Conservation (phyloP, 345 rosid species). For the Streptanthus diversifolius region DNA sequence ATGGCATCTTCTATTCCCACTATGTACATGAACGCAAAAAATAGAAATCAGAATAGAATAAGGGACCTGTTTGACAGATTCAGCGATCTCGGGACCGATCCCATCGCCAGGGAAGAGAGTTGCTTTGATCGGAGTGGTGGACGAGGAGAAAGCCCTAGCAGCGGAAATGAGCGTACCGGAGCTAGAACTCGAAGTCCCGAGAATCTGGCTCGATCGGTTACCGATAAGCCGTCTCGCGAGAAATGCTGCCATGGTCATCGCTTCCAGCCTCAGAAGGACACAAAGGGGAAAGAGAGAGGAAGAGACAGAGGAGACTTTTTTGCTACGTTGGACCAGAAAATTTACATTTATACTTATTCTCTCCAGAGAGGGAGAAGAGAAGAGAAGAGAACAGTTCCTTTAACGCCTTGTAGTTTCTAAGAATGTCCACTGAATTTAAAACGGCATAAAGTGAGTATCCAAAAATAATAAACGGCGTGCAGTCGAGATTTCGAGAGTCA, state of each 20-base stretch:
- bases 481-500: neutral
- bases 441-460: neutral
- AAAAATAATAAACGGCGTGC: neutral
- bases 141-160: conserved; percentile 55
- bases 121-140: conserved; percentile 58
- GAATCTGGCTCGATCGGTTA: conserved; percentile 29
- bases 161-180: conserved; percentile 15
- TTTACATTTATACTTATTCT: conserved; percentile 9
- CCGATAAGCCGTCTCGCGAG: conserved; percentile 30
- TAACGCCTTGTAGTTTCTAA: conserved; percentile 16
- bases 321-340: conserved; percentile 7
- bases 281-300: neutral
- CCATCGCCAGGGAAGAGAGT: conserved; percentile 99
- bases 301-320: conserved; percentile 25
- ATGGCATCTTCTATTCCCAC: neutral
- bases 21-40: neutral
- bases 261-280: conserved; percentile 13
- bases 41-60: neutral
- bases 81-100: conserved; percentile 98
- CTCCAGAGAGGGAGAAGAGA: neutral
- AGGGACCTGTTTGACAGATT: conserved; percentile 78
- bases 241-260: conserved; percentile 33
- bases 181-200: conserved; percentile 27
- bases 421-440: neutral
- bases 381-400: neutral